Conservation (phyloP, 768 basidiomycete genomes). For the Tulasnella sp. region DNA sequence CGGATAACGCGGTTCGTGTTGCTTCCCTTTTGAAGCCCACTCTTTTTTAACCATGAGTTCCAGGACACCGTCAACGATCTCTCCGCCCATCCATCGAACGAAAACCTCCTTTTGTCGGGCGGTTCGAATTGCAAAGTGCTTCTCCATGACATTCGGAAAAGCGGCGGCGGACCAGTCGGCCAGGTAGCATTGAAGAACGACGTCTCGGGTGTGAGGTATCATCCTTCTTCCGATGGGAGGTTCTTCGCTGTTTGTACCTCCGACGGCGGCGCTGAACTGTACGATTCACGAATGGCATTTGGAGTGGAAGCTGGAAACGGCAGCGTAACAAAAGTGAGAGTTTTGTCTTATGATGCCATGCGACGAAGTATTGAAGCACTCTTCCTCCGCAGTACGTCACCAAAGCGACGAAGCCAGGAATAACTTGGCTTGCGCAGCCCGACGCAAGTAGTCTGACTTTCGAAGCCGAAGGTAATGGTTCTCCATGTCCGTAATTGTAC, state of each 20-base stretch:
- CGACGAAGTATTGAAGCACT: not conserved
- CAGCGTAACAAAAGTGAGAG: not conserved
- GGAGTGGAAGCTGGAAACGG: not conserved
- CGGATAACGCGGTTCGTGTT: not conserved
- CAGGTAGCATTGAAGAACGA: not conserved
- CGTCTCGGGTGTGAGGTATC: constrained; percentile 8
- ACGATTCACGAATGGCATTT: constrained; percentile 8
- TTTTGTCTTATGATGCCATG: too few species aligned
- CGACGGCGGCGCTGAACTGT: not conserved
- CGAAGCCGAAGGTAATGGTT: not conserved
- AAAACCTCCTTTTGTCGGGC: not conserved
- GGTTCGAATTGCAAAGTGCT: not conserved
- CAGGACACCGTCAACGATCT: constrained; percentile 15
- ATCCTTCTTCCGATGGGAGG: constrained; percentile 1
- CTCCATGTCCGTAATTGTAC: not conserved
- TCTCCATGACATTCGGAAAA: not conserved
- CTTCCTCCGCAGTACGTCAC: not conserved
- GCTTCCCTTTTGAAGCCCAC: not conserved
- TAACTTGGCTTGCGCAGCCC: not conserved
- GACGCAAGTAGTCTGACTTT: not conserved
- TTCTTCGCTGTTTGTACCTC: constrained; percentile 4
- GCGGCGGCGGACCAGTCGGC: not conserved
- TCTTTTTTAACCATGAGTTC: not conserved
- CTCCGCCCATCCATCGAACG: constrained; percentile 14
- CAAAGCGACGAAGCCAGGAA: constrained; percentile 1